Evolutionary conservation across 108 stramenopile genomes (phyloP), one percentile per base, ranked within the genome.

Genomic region (Chaetoceros tenuissimus): DNA sequence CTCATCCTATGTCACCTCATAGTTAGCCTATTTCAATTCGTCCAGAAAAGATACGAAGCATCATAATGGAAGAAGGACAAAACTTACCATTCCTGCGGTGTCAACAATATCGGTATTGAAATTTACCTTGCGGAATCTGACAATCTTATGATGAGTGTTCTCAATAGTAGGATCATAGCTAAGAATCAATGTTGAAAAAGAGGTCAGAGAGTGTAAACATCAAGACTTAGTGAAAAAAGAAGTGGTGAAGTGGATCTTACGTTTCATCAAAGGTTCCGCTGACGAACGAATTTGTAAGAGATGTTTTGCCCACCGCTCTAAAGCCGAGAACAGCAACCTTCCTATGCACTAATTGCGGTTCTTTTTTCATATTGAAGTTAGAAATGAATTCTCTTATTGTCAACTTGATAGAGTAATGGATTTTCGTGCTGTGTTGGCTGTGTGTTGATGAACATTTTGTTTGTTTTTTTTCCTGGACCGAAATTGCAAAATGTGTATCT

Each of bases 51-150:
- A 50, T 18, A 7, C 8, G 8, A 50, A 19, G 21, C 17, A 50
- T 8, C 8, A 52, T 23, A 52, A 29, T 27, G 22, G 53, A 3
- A 57, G 43, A 40, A 57, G 24, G 46, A 48, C 1, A 46, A 18
- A 18, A 55, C 65, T 56, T 53, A 80, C 82, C 89, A 94, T 90
- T 19, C 93, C 93, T 16, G 93, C 93, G n/a, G 93, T 90, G 54
- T 94, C 93, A 31, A 94, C 82, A 46, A 94, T 94, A 55, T 90
- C 93, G n/a, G 89, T 90, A 7, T 82, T 79, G 66, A 94, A 94
- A 64, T 90, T 84, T 0, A 90, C 93, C 46, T 84, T 82, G 7
- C 89, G 70, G 71, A 94, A 94, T 19, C 89, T 79, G 48, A 94
- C 84, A 1, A 78, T 89, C 59, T 89, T 90, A 69, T 80, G 79